Evolutionary conservation across 176 grass and related monocot genomes (phyloP).

Genomic region (Triticum timopheevii): DNA sequence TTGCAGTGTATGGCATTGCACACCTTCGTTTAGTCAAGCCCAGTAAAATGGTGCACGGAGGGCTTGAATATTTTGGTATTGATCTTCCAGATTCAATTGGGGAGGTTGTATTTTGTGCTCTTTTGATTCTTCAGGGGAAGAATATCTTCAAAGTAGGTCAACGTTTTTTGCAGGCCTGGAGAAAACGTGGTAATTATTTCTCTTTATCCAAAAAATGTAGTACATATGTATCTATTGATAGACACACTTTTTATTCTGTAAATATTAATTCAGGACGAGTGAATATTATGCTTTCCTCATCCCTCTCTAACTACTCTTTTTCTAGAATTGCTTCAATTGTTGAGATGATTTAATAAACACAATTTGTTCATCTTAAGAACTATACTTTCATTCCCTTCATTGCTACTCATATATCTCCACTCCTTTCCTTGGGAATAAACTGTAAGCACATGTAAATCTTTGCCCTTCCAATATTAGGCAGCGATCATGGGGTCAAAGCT

Average conservation of each 20-base stretch:
- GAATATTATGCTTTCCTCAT: background rate
- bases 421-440: constrained; percentile 8
- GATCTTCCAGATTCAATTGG: constrained; percentile 90
- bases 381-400: constrained; percentile 5
- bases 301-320: background rate
- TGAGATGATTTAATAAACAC: constrained; percentile 19
- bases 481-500: constrained; percentile 94
- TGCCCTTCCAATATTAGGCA: constrained; percentile 50
- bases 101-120: constrained; percentile 72
- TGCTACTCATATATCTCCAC: background rate
- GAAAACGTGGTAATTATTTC: constrained; percentile 62
- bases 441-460: constrained; percentile 5
- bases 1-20: constrained; percentile 50
- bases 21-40: constrained; percentile 62
- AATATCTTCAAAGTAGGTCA: constrained; percentile 64
- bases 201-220: background rate
- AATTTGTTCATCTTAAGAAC: background rate
- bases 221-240: constrained; percentile 12
- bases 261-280: background rate
- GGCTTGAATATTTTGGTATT: constrained; percentile 85
- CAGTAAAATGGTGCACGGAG: constrained; percentile 51
- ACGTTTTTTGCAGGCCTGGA: constrained; percentile 66
- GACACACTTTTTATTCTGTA: too few relatives aligned
- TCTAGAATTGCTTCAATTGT: background rate
- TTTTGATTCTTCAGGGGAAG: constrained; percentile 80